A percentile compares a stretch with the other conserved stretches of the same genome.
Conservation (phyloP, 2,329 filamentous ascomycete species). For the Leptographium wingfieldii region DNA sequence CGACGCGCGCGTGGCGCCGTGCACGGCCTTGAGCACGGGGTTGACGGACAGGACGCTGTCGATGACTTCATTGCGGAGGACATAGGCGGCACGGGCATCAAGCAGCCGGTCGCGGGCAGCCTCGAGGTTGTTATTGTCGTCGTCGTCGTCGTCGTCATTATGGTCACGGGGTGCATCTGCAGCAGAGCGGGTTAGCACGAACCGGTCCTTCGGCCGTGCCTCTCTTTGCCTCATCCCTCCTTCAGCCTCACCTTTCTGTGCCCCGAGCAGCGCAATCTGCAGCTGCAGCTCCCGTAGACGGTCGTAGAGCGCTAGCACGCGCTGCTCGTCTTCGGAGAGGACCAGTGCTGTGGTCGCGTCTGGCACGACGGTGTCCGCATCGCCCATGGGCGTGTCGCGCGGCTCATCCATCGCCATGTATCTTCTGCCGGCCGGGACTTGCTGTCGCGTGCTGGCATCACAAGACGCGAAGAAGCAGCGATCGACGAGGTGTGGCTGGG, state of each 20-base stretch:
- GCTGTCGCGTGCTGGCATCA: background rate
- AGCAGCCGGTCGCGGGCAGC: conserved; percentile 53
- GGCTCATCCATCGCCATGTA: conserved; percentile 1
- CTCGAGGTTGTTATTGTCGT: conserved; percentile 13
- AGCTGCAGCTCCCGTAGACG: conserved; percentile 57
- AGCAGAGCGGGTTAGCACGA: no score
- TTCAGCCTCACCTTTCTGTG: conserved; percentile 21
- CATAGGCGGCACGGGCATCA: conserved; percentile 56
- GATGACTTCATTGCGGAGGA: conserved; percentile 55
- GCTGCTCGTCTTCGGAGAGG: conserved; percentile 53
- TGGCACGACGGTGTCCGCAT: background rate
- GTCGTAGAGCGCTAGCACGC: conserved; percentile 58
- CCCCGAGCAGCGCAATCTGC: conserved; percentile 54
- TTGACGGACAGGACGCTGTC: conserved; percentile 59
- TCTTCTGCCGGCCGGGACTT: no score
- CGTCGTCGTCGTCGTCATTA: background rate
- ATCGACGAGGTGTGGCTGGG: background rate
- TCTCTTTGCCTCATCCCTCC: background rate
- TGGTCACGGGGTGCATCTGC: no score
- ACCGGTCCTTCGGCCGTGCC: no score
- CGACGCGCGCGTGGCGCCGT: conserved; percentile 50
- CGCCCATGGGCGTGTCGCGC: conserved; percentile 9
- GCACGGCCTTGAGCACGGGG: conserved; percentile 66
- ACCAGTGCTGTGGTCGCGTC: conserved; percentile 24
- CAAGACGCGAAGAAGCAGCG: background rate